Conservation (phyloP, 345 rosid genomes). For the Arabidopsis arenosa region DNA sequence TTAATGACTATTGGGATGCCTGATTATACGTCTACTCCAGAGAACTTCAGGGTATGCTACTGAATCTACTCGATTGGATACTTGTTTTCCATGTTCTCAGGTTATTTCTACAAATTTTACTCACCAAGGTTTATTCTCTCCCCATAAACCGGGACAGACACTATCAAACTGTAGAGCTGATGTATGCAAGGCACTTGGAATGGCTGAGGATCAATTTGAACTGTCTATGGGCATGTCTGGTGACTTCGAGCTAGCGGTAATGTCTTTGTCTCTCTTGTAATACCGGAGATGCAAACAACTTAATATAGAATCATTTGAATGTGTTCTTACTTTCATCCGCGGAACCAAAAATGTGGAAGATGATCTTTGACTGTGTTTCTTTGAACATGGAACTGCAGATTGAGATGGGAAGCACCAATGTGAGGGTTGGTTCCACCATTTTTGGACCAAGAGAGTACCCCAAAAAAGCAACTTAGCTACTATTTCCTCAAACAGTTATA, state of each 20-base stretch:
- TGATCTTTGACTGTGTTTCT: conserved; percentile 11
- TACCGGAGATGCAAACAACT: conserved; percentile 8
- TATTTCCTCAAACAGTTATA: not conserved
- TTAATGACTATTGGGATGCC: conserved; percentile 97
- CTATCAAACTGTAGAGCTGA: conserved; percentile 70
- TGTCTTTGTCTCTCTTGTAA: conserved; percentile 19
- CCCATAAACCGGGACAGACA: conserved; percentile 48
- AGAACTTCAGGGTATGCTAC: conserved; percentile 75
- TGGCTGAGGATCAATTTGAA: conserved; percentile 73
- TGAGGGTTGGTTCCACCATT: conserved; percentile 90
- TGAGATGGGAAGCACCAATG: conserved; percentile 91
- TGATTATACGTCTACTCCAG: conserved; percentile 85
- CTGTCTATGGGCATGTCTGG: conserved; percentile 98
- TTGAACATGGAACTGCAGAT: conserved; percentile 56
- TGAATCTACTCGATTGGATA: not conserved
- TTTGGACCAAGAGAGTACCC: conserved; percentile 85
- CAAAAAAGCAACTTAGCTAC: conserved; percentile 28
- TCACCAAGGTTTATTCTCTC: conserved; percentile 1
- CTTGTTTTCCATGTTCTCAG: not conserved
- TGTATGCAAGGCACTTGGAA: conserved; percentile 84
- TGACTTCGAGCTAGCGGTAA: conserved; percentile 90
- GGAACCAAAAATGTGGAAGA: not conserved
- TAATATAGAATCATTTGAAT: not conserved
- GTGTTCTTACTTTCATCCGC: conserved; percentile 35
- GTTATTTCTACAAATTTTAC: not conserved